Conservation (phyloP, 768 basidiomycete species). For the Tubosaeta brunneosetosa region DNA sequence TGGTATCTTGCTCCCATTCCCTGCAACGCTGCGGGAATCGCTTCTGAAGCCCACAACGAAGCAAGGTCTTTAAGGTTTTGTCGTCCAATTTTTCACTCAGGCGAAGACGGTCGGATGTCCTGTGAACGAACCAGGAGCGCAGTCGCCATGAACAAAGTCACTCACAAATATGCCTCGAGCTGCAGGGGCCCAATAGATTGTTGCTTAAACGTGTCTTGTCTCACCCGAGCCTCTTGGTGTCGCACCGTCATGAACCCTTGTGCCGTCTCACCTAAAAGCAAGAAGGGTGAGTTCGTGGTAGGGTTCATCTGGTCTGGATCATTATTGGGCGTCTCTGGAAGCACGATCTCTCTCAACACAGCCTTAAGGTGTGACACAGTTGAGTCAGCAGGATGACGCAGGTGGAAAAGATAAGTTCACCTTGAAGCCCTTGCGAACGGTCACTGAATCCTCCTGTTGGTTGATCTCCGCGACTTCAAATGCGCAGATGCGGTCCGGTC, state of each 20-base stretch:
- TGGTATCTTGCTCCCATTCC: too few species aligned
- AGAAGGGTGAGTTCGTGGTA: conserved; percentile 23
- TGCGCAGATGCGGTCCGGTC: conserved; percentile 44
- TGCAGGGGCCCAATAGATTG: too few species aligned
- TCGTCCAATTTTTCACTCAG: conserved; percentile 24
- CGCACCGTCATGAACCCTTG: conserved; percentile 38
- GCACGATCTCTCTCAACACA: conserved; percentile 8
- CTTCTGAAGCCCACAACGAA: conserved; percentile 24
- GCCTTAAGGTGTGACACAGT: conserved; percentile 2
- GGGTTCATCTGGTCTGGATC: conserved; percentile 1
- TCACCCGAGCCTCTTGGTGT: conserved; percentile 10
- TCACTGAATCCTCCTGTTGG: conserved; percentile 52
- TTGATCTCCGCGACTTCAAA: conserved; percentile 52
- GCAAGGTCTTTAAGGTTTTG: conserved; percentile 24
- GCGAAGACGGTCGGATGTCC: conserved; percentile 20
- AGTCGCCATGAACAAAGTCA: not conserved
- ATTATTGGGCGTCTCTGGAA: conserved; percentile 8
- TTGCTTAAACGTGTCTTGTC: not conserved
- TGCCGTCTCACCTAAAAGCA: conserved; percentile 37
- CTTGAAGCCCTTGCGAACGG: conserved; percentile 40
- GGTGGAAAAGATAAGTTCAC: conserved; percentile 24
- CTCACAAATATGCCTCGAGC: conserved; percentile 27
- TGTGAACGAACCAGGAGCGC: not conserved
- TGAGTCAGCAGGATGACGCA: not conserved
- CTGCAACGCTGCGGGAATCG: conserved; percentile 22